Percentiles rank a stretch among this genome's conserved stretches.
Conservation (phyloP, 768 basidiomycete species). For the Boletus bicolor region DNA sequence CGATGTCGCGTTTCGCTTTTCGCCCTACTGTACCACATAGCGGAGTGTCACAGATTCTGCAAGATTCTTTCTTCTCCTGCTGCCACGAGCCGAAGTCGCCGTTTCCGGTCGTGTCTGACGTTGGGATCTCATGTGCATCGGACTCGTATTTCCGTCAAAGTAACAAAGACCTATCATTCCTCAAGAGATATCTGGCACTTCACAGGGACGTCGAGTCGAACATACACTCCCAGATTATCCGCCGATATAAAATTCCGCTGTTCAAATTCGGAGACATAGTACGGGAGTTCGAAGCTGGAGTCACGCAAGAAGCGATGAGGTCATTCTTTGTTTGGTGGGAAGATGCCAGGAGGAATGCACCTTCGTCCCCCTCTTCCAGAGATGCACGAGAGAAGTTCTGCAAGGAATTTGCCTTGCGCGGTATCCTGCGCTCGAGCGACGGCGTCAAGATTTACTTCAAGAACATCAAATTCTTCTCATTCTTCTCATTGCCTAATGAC, state of each 20-base stretch:
- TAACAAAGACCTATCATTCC: constrained; percentile 2
- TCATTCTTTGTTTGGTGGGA: constrained; percentile 14
- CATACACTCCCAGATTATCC: constrained; percentile 6
- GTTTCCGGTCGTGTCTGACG: constrained; percentile 15
- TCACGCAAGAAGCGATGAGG: constrained; percentile 3
- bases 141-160: constrained; percentile 5
- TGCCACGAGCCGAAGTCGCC: background rate
- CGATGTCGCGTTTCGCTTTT: constrained; percentile 82
- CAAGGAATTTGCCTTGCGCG: constrained; percentile 45
- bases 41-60: constrained; percentile 11
- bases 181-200: constrained; percentile 6
- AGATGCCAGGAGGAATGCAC: background rate
- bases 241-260: constrained; percentile 3
- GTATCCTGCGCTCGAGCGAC: background rate
- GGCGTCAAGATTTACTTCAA: constrained; percentile 39
- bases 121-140: constrained; percentile 1
- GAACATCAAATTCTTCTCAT: constrained; percentile 52
- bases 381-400: constrained; percentile 14
- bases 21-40: constrained; percentile 27
- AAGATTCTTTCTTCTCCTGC: constrained; percentile 16
- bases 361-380: background rate
- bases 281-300: constrained; percentile 12
- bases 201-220: background rate
- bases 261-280: constrained; percentile 9
- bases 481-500: constrained; percentile 63